Conservation (phyloP, 345 rosid species). For the Trapa incisa region DNA sequence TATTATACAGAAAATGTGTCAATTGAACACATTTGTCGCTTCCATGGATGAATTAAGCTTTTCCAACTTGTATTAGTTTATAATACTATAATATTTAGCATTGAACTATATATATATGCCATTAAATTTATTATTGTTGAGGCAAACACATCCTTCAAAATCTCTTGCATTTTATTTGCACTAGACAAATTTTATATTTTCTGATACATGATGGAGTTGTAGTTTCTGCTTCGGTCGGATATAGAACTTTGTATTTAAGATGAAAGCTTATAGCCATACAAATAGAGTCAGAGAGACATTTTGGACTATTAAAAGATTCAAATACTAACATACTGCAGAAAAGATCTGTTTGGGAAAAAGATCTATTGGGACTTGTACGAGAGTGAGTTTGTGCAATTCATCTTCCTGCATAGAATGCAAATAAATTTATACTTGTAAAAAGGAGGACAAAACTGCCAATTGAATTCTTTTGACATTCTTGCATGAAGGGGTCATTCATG, state of each 20-base stretch:
- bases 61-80: constrained; percentile 45
- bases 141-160: constrained; percentile 78
- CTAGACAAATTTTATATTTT: constrained; percentile 38
- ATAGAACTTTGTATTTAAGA: constrained; percentile 56
- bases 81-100: constrained; percentile 72
- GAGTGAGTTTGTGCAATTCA: constrained; percentile 78
- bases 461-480: no score
- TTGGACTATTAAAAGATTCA: no score
- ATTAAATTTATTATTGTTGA: constrained; percentile 65
- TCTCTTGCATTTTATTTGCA: constrained; percentile 70
- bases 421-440: no score
- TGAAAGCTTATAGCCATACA: constrained; percentile 15
- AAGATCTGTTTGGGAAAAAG: constrained; percentile 67
- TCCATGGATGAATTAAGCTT: constrained; percentile 71
- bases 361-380: constrained; percentile 54
- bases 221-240: constrained; percentile 70
- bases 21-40: constrained; percentile 57
- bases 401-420: constrained; percentile 26
- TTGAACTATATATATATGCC: constrained; percentile 66
- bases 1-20: constrained; percentile 91
- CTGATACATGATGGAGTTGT: constrained; percentile 93
- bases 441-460: no score
- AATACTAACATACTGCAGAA: constrained; percentile 43
- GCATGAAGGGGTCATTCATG: no score
- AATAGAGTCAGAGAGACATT: constrained; percentile 37